phyloP scores from a whole-genome alignment of 805 yeast genomes.

The Candida ipomoeae region DNA sequence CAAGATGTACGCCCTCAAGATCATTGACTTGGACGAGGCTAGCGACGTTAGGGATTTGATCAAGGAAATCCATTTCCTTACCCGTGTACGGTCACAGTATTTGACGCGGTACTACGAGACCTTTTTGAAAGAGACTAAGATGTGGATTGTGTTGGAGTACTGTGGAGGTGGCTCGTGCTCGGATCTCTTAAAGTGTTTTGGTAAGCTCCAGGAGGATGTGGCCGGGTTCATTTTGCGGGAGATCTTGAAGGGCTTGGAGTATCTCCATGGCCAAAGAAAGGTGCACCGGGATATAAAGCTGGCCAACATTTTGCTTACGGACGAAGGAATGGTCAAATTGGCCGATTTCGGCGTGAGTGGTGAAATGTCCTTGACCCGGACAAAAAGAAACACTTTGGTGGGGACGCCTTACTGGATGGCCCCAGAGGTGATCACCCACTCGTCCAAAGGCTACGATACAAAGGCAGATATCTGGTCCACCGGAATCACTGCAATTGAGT shows the following conservation, averaged over 20 bases:
- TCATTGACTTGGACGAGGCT: conserved; percentile 73
- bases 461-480: conserved; percentile 95
- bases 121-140: conserved; percentile 55
- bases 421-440: conserved; percentile 75
- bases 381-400: conserved; percentile 71
- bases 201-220: conserved; percentile 52
- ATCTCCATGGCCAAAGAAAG: conserved; percentile 68
- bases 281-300: conserved; percentile 90
- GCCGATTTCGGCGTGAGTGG: conserved; percentile 96
- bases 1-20: conserved; percentile 74
- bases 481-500: conserved; percentile 88
- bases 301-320: conserved; percentile 78
- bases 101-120: conserved; percentile 65
- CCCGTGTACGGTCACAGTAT: conserved; percentile 32
- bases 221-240: conserved; percentile 51
- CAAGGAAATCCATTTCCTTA: conserved; percentile 72
- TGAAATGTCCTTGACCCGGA: conserved; percentile 53
- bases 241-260: conserved; percentile 65
- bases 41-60: conserved; percentile 64
- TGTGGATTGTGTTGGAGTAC: conserved; percentile 92
- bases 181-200: conserved; percentile 59
- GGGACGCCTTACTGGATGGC: conserved; percentile 99
- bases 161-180: conserved; percentile 94
- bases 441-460: conserved; percentile 61
- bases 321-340: conserved; percentile 64